These are phyloP conservation scores for Echeveria elegans DNA, from an alignment of 164 flowering plant genomes.

Conservation along the genomic window DNA sequence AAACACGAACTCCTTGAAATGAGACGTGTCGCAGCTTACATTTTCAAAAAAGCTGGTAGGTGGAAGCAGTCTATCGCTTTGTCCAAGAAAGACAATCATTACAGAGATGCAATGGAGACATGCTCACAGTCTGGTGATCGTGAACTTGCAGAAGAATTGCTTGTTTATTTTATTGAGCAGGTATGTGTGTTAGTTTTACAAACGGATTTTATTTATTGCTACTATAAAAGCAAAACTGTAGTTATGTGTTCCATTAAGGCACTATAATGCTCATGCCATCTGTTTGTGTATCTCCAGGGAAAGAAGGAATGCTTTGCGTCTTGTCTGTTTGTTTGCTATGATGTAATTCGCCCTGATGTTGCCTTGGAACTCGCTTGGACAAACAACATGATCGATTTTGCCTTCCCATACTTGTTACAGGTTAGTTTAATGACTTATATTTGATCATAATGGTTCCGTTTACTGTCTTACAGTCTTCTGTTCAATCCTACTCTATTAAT, in stretches of 20 bases:
- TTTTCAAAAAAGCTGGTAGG: constrained; percentile 91
- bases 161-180: constrained; percentile 3
- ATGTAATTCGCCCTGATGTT: constrained; percentile 77
- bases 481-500: neutral
- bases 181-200: constrained; percentile 11
- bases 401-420: constrained; percentile 93
- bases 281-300: constrained; percentile 42
- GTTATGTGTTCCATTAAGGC: neutral
- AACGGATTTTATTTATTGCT: neutral
- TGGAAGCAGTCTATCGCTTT: constrained; percentile 21
- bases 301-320: constrained; percentile 80
- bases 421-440: constrained; percentile 19
- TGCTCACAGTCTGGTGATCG: constrained; percentile 24
- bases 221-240: neutral
- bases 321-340: constrained; percentile 82
- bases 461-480: neutral
- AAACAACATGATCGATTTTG: constrained; percentile 88
- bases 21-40: constrained; percentile 96
- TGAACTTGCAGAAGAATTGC: neutral
- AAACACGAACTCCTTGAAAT: constrained; percentile 97
- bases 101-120: constrained; percentile 78
- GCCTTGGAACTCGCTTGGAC: constrained; percentile 97
- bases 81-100: neutral
- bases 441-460: neutral
- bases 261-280: neutral